Percentiles rank a stretch among this genome's conserved stretches.
Conservation (phyloP, 139 green algal genomes). For the Tetraselmis striata region DNA sequence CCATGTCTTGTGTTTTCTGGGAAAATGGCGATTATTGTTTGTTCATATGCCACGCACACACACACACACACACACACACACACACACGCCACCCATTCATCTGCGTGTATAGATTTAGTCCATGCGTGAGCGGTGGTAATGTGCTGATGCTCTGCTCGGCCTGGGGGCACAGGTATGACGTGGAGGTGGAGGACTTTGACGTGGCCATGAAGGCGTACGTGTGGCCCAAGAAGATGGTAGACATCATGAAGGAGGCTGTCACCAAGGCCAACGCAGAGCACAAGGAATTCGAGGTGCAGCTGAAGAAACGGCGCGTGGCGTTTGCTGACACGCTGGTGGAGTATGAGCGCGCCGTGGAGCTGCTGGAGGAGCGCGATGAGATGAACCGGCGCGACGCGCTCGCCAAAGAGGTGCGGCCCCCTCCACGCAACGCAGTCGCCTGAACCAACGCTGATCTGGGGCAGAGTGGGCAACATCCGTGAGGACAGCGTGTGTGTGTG, state of each 20-base stretch:
- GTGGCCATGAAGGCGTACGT: conserved; percentile 59
- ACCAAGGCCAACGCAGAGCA: conserved; percentile 47
- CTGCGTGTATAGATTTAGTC: too few relatives aligned
- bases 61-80: not conserved
- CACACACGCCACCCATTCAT: too few relatives aligned
- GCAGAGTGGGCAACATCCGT: too few relatives aligned
- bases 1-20: too few relatives aligned
- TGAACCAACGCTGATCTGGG: too few relatives aligned
- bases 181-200: conserved; percentile 65
- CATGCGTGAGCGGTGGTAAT: too few relatives aligned
- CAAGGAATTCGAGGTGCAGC: conserved; percentile 23
- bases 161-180: conserved; percentile 37
- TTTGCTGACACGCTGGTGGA: conserved; percentile 14
- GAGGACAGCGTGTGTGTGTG: too few relatives aligned
- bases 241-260: conserved; percentile 59
- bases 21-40: too few relatives aligned
- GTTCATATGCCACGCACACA: not conserved
- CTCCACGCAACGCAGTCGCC: too few relatives aligned
- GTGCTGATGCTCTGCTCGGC: too few relatives aligned
- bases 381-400: conserved; percentile 37
- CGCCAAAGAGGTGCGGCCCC: conserved; percentile 33
- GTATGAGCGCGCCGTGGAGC: conserved; percentile 24
- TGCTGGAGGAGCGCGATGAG: conserved; percentile 39
- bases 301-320: conserved; percentile 27
- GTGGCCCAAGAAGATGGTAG: conserved; percentile 59